Percentiles rank a stretch among this genome's conserved stretches.
phyloP scores from a whole-genome alignment of 2,329 filamentous ascomycete genomes.

The Exserohilum rostratum region DNA sequence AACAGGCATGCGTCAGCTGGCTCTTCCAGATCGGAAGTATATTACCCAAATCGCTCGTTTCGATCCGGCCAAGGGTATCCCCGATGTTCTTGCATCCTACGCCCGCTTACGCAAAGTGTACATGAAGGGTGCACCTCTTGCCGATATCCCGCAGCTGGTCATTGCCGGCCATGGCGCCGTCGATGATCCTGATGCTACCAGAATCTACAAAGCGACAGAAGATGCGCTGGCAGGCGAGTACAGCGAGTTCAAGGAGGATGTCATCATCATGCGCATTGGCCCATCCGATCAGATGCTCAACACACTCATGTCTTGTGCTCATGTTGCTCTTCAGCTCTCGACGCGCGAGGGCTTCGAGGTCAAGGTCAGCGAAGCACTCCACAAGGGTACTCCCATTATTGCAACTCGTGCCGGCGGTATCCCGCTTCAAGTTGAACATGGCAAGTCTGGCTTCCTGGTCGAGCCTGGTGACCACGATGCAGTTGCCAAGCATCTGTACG shows the following conservation, averaged over 20 bases:
- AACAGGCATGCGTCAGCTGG: conserved; percentile 64
- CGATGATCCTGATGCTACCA: conserved; percentile 77
- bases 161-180: conserved; percentile 80
- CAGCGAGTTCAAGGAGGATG: conserved; percentile 55
- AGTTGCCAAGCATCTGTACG: conserved; percentile 70
- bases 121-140: conserved; percentile 56
- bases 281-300: conserved; percentile 83
- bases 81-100: conserved; percentile 77
- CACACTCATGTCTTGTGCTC: conserved; percentile 72
- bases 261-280: conserved; percentile 77
- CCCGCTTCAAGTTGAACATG: conserved; percentile 75
- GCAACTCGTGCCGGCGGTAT: conserved; percentile 79
- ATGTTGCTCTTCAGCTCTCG: conserved; percentile 78
- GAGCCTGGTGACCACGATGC: conserved; percentile 71
- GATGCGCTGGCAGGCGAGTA: conserved; percentile 68
- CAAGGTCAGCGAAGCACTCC: conserved; percentile 82
- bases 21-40: conserved; percentile 69
- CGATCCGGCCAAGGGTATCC: conserved; percentile 82
- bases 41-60: conserved; percentile 83
- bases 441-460: conserved; percentile 75
- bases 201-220: conserved; percentile 75
- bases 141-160: conserved; percentile 71
- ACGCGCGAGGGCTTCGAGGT: conserved; percentile 85
- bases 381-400: conserved; percentile 79
- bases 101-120: conserved; percentile 71